Evolutionary conservation across 257 asterid genomes (phyloP), one percentile per base, ranked within the genome.

Genomic region (Cynanchum wilfordii): DNA sequence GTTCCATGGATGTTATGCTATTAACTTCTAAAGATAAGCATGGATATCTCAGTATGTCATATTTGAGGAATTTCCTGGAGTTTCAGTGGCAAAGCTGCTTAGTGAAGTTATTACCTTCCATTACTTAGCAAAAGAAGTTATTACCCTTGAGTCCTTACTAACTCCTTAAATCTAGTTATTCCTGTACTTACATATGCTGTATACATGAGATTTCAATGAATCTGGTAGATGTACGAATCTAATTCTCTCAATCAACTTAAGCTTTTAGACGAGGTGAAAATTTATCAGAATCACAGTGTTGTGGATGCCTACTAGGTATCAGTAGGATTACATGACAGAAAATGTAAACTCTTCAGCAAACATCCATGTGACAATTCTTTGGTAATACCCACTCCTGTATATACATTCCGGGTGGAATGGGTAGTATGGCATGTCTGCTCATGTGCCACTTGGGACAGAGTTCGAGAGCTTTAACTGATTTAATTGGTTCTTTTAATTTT

Each of bases 401-500:
- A 17, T 63, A 47, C 10, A 1, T 17, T 29, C 10, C 1, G 49
- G 49, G 67, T 30, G 7, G 44, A 22, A 38, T 19, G n/a, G 57
- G 9, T 1, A 3, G 38, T 58, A 15, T 56, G 15, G 63, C 10
- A 15, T n/a, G 59, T 11, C 64, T 58, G 36, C 38, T 25, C 38
- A 8, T 58, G 38, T 25, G 7, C 38, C 64, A 10, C 29, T 24
- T 22, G 30, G 63, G 33, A 58, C 20, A 10, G 8, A 25, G 66
- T 59, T 27, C 27, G 66, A 59, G 67, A 62, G 67, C 67, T 29
- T 62, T 62, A 30, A 62, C 67, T 10, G 29, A 54, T 60, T 15
- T 17, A 15, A 24, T 57, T 29, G 33, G 47, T 62, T 40, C 25
- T 17, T 30, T 62, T 7, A 44, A 6, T 15, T 68, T 40, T n/a